A percentile compares a stretch with the other conserved stretches of the same genome.
phyloP scores from a whole-genome alignment of 495 filamentous ascomycete genomes.

The Cercophora scortea region DNA sequence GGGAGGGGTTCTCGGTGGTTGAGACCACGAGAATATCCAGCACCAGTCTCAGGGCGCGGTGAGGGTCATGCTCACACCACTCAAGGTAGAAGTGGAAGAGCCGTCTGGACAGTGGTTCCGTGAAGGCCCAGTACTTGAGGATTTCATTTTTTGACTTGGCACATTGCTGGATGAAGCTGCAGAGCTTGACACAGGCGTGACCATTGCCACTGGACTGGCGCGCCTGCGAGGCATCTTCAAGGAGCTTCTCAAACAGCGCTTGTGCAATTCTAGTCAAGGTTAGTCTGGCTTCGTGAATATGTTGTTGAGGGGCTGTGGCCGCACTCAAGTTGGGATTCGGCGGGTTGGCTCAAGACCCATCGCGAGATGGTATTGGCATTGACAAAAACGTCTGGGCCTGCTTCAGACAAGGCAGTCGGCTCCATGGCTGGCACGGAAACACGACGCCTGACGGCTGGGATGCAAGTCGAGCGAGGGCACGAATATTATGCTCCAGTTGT shows the following conservation, averaged over 20 bases:
- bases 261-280: slow-evolving; percentile 18
- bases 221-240: slow-evolving; percentile 37
- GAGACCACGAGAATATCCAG: slow-evolving; percentile 51
- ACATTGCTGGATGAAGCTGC: slow-evolving; percentile 47
- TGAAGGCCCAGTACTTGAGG: slow-evolving; percentile 38
- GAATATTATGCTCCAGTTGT: no score
- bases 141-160: slow-evolving; percentile 34
- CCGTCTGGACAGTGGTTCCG: slow-evolving; percentile 43
- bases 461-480: no score
- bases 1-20: slow-evolving; percentile 40
- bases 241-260: slow-evolving; percentile 28
- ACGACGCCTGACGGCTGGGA: no score
- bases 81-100: slow-evolving; percentile 65
- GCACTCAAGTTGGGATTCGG: slow-evolving; percentile 11
- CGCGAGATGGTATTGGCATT: slow-evolving; percentile 27
- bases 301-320: background rate
- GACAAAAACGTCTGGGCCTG: slow-evolving; percentile 11
- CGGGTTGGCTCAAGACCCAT: slow-evolving; percentile 18
- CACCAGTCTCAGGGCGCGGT: slow-evolving; percentile 68
- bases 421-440: background rate
- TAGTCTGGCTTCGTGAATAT: background rate
- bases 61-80: slow-evolving; percentile 64
- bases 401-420: slow-evolving; percentile 1
- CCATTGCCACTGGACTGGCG: slow-evolving; percentile 24
- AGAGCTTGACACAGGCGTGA: slow-evolving; percentile 43